A percentile compares a stretch with the other conserved stretches of the same genome.
These are phyloP conservation scores for Psilocybe sp. DNA, from an alignment of 768 basidiomycete genomes.

Conservation along the genomic window DNA sequence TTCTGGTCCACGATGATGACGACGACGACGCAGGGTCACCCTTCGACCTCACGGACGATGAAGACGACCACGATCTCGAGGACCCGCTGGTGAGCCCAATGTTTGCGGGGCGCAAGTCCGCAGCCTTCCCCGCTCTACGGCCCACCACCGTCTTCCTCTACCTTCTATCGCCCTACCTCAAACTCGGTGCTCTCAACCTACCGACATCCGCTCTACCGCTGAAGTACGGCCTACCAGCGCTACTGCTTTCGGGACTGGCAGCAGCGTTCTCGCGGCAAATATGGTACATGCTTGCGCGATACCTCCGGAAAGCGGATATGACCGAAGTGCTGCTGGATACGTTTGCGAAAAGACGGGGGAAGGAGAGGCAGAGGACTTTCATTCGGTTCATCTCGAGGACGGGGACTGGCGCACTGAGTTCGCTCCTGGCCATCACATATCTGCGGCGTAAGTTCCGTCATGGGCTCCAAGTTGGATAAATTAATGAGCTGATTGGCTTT, in stretches of 20 bases:
- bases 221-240: constrained; percentile 44
- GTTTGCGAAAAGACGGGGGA: constrained; percentile 55
- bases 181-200: constrained; percentile 65
- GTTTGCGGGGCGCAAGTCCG: constrained; percentile 37
- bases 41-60: constrained; percentile 34
- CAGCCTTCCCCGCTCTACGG: constrained; percentile 49
- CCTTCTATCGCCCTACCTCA: constrained; percentile 66
- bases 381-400: constrained; percentile 44
- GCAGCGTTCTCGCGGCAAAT: constrained; percentile 64
- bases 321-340: constrained; percentile 65
- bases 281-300: constrained; percentile 77
- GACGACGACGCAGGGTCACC: constrained; percentile 33
- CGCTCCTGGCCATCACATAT: constrained; percentile 60
- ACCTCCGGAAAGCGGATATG: constrained; percentile 60
- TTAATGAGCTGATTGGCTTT: background rate
- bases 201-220: constrained; percentile 47
- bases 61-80: constrained; percentile 40
- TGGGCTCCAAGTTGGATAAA: constrained; percentile 1
- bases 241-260: constrained; percentile 53
- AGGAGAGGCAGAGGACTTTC: constrained; percentile 40
- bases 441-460: constrained; percentile 53
- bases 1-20: constrained; percentile 59
- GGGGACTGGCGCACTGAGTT: constrained; percentile 40
- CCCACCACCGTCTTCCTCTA: constrained; percentile 63
- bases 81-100: constrained; percentile 43